A percentile compares a stretch with the other conserved stretches of the same genome.
phyloP scores from a whole-genome alignment of 2,329 filamentous ascomycete genomes.

The Didymosphaeria variabile region DNA sequence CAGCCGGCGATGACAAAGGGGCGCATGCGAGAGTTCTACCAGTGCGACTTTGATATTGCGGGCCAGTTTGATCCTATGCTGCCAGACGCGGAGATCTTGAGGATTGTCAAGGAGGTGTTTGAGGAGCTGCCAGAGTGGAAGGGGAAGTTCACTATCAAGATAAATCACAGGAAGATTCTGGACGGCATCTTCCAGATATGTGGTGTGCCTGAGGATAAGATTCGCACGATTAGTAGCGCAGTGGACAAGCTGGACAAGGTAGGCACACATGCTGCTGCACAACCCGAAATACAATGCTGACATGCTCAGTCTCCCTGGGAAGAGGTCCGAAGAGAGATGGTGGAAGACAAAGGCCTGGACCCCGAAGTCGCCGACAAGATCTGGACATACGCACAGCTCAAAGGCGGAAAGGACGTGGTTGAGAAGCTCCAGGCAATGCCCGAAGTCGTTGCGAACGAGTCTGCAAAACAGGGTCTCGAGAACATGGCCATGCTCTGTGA shows the following conservation, averaged over 20 bases:
- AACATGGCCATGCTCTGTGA: constrained; percentile 83
- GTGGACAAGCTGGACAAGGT: constrained; percentile 97
- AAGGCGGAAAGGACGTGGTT: constrained; percentile 78
- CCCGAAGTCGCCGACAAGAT: constrained; percentile 84
- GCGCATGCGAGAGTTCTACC: constrained; percentile 94
- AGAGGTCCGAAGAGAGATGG: constrained; percentile 92
- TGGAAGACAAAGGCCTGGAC: constrained; percentile 85
- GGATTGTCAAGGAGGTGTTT: constrained; percentile 86
- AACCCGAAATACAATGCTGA: constrained; percentile 23
- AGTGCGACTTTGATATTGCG: constrained; percentile 97
- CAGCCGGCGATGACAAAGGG: constrained; percentile 85
- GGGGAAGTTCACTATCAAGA: constrained; percentile 82
- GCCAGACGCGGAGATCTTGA: constrained; percentile 87
- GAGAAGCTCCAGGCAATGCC: constrained; percentile 73
- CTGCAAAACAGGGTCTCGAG: constrained; percentile 79
- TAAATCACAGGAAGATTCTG: constrained; percentile 94
- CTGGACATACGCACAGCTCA: constrained; percentile 81
- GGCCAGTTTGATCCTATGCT: constrained; percentile 87
- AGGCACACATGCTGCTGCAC: background rate
- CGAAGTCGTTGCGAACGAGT: constrained; percentile 73
- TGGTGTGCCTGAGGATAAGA: constrained; percentile 86
- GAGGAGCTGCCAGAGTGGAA: constrained; percentile 75
- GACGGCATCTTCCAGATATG: constrained; percentile 93
- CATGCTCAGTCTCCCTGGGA: constrained; percentile 70
- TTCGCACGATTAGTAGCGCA: constrained; percentile 87